Base-by-base conservation (phyloP, 192 early-diverging fungal genomes). In the Nowakowskiella sp. region DNA sequence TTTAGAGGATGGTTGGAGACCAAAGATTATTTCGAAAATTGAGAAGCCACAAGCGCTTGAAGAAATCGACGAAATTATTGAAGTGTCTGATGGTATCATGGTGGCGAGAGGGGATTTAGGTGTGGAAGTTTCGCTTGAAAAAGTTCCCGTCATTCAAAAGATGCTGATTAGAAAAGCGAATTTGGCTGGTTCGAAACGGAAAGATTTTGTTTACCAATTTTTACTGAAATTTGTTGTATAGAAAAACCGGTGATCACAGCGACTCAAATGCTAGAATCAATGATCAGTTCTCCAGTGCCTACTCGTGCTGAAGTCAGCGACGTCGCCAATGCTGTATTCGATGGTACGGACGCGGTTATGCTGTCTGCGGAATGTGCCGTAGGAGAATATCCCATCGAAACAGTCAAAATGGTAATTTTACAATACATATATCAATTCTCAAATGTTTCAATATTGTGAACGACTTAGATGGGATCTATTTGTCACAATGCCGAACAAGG, bases 211-310 rank as follows among this genome's bases (percentile, higher is more conserved):
- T 39, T 39, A 19, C 13, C 36, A 19, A 39, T 19, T 13, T 13
- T 39, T 39, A 19, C 13, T 13, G 19, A 24, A 13, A 19, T 39
- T 13, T 39, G 36, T 13, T n/a, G n/a, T n/a, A n/a, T 19, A 53
- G 60, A 62, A 27, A 62, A 62, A 8, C 64, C 60, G 53, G 60
- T 61, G 13, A 61, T 61, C 9, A 61, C 60, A 2, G 60, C 60
- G 3, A 61, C 60, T 32, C 60, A 61, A 31, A 62, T 62, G 60
- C 42, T 62, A 8, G 60, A 62, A 44, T 33, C 27, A 13, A 62
- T 62, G 60, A 62, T 62, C 23, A 42, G 55, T 10, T 31, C 61
- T 8, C 63, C 63, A 13, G 48, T 54, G 30, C 60, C 60, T 0
- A 62, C 60, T 10, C 10, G 60, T 53, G 60, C 60, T 31, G 60